phyloP scores from a whole-genome alignment of 306 rosid genomes.

The Lathyrus sativus region DNA sequence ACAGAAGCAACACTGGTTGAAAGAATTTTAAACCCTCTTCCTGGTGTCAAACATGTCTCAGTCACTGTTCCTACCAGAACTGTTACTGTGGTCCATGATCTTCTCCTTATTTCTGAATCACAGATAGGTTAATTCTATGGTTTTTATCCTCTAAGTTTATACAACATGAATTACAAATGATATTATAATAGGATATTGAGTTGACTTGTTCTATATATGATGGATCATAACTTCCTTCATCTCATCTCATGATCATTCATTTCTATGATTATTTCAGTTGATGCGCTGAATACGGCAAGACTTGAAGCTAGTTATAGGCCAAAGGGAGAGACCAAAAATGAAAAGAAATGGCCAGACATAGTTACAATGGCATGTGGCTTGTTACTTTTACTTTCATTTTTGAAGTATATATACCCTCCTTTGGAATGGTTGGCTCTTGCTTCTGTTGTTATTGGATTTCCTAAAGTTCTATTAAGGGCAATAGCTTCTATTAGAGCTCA shows the following conservation, averaged over 20 bases:
- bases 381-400: constrained; percentile 57
- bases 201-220: constrained; percentile 11
- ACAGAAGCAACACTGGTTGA: constrained; percentile 74
- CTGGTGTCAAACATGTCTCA: constrained; percentile 62
- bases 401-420: constrained; percentile 58
- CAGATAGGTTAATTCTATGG: constrained; percentile 61
- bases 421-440: constrained; percentile 70
- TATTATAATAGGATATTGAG: not conserved
- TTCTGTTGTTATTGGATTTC: constrained; percentile 66
- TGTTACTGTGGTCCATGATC: constrained; percentile 71
- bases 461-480: constrained; percentile 54
- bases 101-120: constrained; percentile 60
- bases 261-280: constrained; percentile 47
- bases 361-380: constrained; percentile 59
- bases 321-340: constrained; percentile 51
- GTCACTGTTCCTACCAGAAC: constrained; percentile 70
- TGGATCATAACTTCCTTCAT: constrained; percentile 15
- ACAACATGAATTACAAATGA: not conserved
- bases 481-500: constrained; percentile 55
- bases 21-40: constrained; percentile 65
- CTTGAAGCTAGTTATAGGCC: constrained; percentile 70
- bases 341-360: constrained; percentile 73
- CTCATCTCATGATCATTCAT: not conserved
- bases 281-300: constrained; percentile 67
- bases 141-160: not conserved